phyloP scores from a whole-genome alignment of 441 rosid genomes.

The Populus hybrid region DNA sequence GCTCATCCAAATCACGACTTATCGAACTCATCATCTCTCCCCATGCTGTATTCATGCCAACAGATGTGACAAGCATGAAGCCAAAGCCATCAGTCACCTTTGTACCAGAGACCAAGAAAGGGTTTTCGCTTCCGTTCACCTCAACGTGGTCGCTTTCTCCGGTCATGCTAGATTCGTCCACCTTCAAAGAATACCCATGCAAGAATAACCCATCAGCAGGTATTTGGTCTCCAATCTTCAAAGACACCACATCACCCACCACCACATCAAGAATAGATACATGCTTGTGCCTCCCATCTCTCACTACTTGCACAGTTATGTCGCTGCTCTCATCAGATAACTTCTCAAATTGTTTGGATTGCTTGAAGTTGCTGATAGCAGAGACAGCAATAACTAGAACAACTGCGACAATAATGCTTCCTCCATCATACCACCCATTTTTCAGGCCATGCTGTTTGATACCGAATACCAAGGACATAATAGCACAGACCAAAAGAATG shows the following conservation, averaged over 20 bases:
- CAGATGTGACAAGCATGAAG: conserved; percentile 42
- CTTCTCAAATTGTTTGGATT: conserved; percentile 34
- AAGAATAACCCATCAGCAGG: conserved; percentile 51
- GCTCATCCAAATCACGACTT: conserved; percentile 27
- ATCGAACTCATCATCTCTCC: conserved; percentile 47
- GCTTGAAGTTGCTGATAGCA: conserved; percentile 39
- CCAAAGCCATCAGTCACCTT: conserved; percentile 47
- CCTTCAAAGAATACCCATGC: conserved; percentile 39
- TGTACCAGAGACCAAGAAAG: conserved; percentile 44
- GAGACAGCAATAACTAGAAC: conserved; percentile 35
- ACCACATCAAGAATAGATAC: conserved; percentile 41
- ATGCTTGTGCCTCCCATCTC: conserved; percentile 29
- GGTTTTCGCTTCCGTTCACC: conserved; percentile 21
- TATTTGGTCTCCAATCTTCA: conserved; percentile 47
- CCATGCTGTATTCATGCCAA: conserved; percentile 46
- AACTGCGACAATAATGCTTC: conserved; percentile 41
- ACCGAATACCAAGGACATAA: conserved; percentile 39
- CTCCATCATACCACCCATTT: conserved; percentile 57
- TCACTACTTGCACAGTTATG: conserved; percentile 34
- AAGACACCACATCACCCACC: conserved; percentile 42
- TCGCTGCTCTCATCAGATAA: conserved; percentile 32
- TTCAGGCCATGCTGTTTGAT: conserved; percentile 37
- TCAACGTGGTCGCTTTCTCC: conserved; percentile 45
- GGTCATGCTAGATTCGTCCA: conserved; percentile 50
- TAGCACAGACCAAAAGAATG: conserved; percentile 41